phyloP scores from a whole-genome alignment of 441 rosid genomes.

The Populus hybrid region DNA sequence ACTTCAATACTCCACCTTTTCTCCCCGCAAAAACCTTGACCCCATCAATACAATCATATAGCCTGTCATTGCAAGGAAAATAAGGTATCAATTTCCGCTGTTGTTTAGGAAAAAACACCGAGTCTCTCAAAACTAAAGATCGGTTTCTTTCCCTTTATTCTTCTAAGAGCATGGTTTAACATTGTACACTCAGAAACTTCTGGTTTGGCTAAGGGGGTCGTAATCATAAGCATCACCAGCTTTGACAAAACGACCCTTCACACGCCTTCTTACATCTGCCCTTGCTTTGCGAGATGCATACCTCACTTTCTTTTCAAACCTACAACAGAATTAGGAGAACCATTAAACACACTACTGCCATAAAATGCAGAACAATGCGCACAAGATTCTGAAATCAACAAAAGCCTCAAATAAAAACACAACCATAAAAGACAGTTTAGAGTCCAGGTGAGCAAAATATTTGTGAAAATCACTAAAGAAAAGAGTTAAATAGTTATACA shows the following conservation, averaged over 20 bases:
- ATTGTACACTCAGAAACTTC: constrained; percentile 69
- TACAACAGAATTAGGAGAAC: constrained; percentile 21
- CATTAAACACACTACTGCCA: constrained; percentile 3
- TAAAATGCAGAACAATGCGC: not conserved
- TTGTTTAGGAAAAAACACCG: constrained; percentile 24
- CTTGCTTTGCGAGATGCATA: constrained; percentile 99
- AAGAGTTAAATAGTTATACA: not conserved
- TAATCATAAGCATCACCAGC: constrained; percentile 97
- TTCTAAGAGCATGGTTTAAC: constrained; percentile 31
- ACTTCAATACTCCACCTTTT: constrained; percentile 6
- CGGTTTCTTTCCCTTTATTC: constrained; percentile 32
- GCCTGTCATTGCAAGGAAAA: constrained; percentile 30
- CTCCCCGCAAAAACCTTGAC: constrained; percentile 5
- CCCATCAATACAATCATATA: constrained; percentile 36
- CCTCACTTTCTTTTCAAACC: constrained; percentile 96
- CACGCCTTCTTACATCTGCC: constrained; percentile 98
- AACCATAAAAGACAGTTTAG: not conserved
- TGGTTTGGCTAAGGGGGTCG: constrained; percentile 77
- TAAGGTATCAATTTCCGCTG: constrained; percentile 22
- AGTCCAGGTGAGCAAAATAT: not conserved
- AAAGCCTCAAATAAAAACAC: not conserved
- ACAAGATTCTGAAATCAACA: constrained; percentile 6
- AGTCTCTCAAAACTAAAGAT: constrained; percentile 27
- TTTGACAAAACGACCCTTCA: constrained; percentile 94
- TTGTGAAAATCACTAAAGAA: not conserved